Base-by-base conservation (phyloP, 345 rosid species). In the Camelina sativa region DNA sequence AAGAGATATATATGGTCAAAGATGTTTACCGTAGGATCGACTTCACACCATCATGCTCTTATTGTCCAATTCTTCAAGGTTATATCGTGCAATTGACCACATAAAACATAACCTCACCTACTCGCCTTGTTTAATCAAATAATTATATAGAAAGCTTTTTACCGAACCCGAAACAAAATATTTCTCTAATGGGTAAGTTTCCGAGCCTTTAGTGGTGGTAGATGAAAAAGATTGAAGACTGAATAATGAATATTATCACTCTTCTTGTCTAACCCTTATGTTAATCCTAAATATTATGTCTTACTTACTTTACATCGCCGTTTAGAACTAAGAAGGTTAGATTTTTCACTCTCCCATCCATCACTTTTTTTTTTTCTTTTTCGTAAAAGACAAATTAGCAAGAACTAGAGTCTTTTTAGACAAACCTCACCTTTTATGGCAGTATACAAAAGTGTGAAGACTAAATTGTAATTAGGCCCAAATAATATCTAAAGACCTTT, bases 1-100 rank as follows among this genome's bases (percentile, higher is more conserved):
- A 22, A 46, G 10, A 46, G 11, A 40, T 6, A 30, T 56, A 28
- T 16, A 47, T 44, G 30, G 56, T 65, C 69, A 65, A 65, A 47
- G 54, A 25, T 25, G 68, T 44, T 15, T 13, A 63, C 38, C 22
- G 16, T 44, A 15, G 23, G 68, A 23, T 64, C 54, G 38, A 64
- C 53, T 25, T 10, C 38, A 63, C 40, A 64, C 41, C 25, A 46
- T 44, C 17, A 7, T 41, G 11, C 8, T 41, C n/a, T 5, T 0
- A 25, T 28, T 9, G 43, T 16, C 63, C 65, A 61, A 30, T 63
- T 44, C 22, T 25, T 63, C 38, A 10, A 64, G n/a, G 41, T 48
- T 65, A 28, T 54, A 10, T 20, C 22, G 22, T 43, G 67, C 11
- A 8, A 41, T 4, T 62, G 53, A 44, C 34, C 20, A 25, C 41